A percentile compares a stretch with the other conserved stretches of the same genome.
phyloP scores from a whole-genome alignment of 1,284 basidiomycete species.

The Marasmius oreades region DNA sequence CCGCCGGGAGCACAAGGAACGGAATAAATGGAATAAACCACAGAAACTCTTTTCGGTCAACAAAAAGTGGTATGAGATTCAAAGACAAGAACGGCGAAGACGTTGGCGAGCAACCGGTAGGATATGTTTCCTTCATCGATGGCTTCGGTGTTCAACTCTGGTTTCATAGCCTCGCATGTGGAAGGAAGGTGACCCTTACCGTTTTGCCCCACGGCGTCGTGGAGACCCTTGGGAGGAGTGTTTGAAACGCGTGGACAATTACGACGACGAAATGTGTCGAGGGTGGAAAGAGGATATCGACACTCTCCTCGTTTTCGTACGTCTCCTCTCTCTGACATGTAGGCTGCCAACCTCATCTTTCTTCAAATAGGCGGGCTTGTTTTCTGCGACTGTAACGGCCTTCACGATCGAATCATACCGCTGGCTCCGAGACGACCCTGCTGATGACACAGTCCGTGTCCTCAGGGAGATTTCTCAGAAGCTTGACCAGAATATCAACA shows the following conservation, averaged over 20 bases:
- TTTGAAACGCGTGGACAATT: constrained; percentile 9
- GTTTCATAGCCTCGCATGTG: constrained; percentile 1
- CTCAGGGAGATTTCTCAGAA: constrained; percentile 10
- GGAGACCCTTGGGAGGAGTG: constrained; percentile 14
- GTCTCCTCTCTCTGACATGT: neutral
- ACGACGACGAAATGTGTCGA: constrained; percentile 17
- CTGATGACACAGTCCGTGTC: constrained; percentile 7
- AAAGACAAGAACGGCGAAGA: neutral
- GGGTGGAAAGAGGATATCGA: constrained; percentile 21
- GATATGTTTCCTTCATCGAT: neutral
- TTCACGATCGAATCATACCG: constrained; percentile 21
- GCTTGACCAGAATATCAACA: neutral
- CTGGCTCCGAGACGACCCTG: constrained; percentile 17
- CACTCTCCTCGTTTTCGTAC: constrained; percentile 19
- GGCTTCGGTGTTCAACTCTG: neutral
- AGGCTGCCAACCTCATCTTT: neutral
- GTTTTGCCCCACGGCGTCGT: neutral
- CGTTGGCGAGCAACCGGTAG: neutral
- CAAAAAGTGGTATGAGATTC: neutral
- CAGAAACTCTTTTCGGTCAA: neutral
- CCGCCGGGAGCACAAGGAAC: neutral
- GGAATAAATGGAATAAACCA: neutral
- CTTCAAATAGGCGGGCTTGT: constrained; percentile 17
- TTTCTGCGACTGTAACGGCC: constrained; percentile 20
- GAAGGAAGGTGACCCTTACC: constrained; percentile 8